Base-by-base conservation (phyloP, 2,329 filamentous ascomycete genomes). In the Diaporthe helianthi region DNA sequence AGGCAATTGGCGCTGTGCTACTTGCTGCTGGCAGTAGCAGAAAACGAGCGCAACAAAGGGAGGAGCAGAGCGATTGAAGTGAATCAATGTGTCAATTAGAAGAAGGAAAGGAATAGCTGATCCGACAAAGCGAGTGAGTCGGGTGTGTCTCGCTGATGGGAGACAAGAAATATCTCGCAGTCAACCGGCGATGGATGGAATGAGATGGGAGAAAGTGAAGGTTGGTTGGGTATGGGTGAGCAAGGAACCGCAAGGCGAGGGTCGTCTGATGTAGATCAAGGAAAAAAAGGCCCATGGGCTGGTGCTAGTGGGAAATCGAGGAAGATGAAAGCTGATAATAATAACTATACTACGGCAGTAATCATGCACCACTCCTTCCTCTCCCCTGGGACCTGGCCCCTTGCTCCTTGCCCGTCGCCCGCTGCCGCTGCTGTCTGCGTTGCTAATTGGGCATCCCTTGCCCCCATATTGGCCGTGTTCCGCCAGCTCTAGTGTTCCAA, bases 71-170 rank as follows among this genome's bases (percentile, higher is more conserved):
- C 29, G 52, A 68, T 66, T 26, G 66, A 49, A 38, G 49, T 24
- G 54, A 70, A 67, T 46, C 58, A 63, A 69, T 36, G 54, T 36
- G 64, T 41, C 29, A 29, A 58, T 67, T 65, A 64, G 44, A 67
- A 66, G n/a, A 60, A 58, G 46, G 36, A 46, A 41, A 69, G 54
- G 38, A 51, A 47, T 47, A 61, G 55, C 26, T 65, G 36, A 64
- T 54, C 61, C 70, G 58, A 71, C 67, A 49, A 67, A 71, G 63
- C 67, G 69, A 72, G 70, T 72, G 71, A 69, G 67, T 68, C 65
- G 70, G 64, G 26, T 15, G 31, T 44, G 24, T 47, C 31, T 58
- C 60, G n/a, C 8, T 24, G 46, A 55, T 33, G 33, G 44, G 29
- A 63, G 41, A 46, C 63, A 49, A 58, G 46, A 52, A 71, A 69